Conservation (phyloP, 225 moss, liverwort and hornwort genomes). For the Lunularia cruciata region DNA sequence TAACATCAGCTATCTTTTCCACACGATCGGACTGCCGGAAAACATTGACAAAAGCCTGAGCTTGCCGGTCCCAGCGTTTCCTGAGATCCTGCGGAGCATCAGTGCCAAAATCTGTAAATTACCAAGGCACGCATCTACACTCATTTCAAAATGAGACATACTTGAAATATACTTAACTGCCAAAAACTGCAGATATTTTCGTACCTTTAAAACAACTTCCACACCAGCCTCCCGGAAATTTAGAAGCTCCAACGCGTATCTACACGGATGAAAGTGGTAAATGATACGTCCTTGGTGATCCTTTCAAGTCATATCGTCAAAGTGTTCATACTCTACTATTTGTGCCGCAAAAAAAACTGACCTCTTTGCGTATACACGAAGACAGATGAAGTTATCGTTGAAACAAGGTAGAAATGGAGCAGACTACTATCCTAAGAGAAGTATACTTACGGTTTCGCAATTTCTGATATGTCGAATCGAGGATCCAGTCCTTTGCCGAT, state of each 20-base stretch:
- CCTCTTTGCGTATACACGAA: no score
- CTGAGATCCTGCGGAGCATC: slow-evolving; percentile 58
- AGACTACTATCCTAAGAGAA: not conserved
- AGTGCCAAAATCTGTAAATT: not conserved
- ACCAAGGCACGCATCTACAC: not conserved
- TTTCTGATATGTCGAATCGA: slow-evolving; percentile 94
- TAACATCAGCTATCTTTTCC: slow-evolving; percentile 80
- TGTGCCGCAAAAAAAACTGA: no score
- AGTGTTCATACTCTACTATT: no score
- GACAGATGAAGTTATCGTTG: no score
- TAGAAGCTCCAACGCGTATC: slow-evolving; percentile 94
- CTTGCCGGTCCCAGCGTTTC: slow-evolving; percentile 86
- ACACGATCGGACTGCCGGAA: slow-evolving; percentile 91
- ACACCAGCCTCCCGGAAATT: slow-evolving; percentile 88
- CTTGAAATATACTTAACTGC: not conserved
- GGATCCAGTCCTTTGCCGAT: slow-evolving; percentile 98
- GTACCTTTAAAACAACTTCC: slow-evolving; percentile 80
- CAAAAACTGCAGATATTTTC: not conserved
- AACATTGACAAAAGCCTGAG: slow-evolving; percentile 77
- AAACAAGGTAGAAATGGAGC: no score
- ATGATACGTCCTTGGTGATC: no score
- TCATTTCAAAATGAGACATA: not conserved
- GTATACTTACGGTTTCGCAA: slow-evolving; percentile 82
- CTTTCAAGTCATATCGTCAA: no score
- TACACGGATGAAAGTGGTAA: slow-evolving; percentile 27